These are phyloP conservation scores for Plantago ovata DNA, from an alignment of 257 asterid genomes.

Conservation along the genomic window DNA sequence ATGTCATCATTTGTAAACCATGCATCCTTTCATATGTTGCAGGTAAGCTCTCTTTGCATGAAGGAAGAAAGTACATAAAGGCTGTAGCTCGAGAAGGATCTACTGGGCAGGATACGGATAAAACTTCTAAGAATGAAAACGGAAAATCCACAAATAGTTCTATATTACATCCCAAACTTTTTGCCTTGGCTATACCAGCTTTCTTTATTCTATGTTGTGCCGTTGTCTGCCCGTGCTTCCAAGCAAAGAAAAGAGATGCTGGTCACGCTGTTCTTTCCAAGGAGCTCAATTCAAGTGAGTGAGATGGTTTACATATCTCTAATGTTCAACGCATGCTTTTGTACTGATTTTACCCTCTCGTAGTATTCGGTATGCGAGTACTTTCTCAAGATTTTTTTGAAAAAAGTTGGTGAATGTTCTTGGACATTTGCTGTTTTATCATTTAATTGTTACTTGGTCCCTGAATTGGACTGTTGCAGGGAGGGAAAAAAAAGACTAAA, in stretches of 20 bases:
- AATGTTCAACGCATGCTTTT: constrained; percentile 4
- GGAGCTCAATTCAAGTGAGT: constrained; percentile 82
- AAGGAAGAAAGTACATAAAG: constrained; percentile 47
- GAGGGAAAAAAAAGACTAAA: too few relatives aligned
- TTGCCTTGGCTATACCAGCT: constrained; percentile 68
- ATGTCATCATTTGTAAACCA: constrained; percentile 3
- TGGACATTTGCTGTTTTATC: constrained; percentile 1
- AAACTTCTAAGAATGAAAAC: constrained; percentile 25
- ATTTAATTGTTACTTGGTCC: too few relatives aligned
- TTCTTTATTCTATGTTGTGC: constrained; percentile 66
- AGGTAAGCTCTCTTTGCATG: constrained; percentile 42
- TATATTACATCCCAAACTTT: constrained; percentile 39
- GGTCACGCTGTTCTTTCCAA: constrained; percentile 52
- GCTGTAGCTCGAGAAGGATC: constrained; percentile 42
- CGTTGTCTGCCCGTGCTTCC: constrained; percentile 81
- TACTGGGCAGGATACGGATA: constrained; percentile 23
- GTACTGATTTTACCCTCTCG: background rate
- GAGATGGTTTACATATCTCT: constrained; percentile 11
- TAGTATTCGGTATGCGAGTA: background rate
- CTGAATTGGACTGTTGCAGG: too few relatives aligned
- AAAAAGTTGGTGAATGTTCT: background rate
- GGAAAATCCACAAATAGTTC: constrained; percentile 28
- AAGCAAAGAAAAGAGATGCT: constrained; percentile 57
- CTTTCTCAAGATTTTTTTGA: background rate
- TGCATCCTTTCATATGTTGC: constrained; percentile 23